phyloP scores from a whole-genome alignment of 2,329 filamentous ascomycete species.

The Pyricularia sp. region DNA sequence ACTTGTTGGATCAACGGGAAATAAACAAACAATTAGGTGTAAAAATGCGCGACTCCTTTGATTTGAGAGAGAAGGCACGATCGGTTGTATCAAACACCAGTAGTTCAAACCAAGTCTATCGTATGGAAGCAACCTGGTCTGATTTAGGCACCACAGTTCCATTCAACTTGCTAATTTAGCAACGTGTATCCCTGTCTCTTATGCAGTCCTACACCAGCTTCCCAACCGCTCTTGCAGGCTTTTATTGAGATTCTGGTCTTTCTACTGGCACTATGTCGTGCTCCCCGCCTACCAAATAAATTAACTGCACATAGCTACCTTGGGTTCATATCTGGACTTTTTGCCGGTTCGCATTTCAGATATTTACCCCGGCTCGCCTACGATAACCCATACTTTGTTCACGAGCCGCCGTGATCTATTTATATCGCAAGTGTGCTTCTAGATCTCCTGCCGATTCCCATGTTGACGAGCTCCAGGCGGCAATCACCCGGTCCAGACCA shows the following conservation, averaged over 20 bases:
- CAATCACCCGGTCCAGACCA: not conserved
- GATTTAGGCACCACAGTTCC: not conserved
- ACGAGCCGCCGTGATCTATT: not conserved
- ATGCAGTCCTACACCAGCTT: not conserved
- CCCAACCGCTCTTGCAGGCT: not conserved
- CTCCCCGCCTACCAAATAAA: not conserved
- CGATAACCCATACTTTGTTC: not conserved
- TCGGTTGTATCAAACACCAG: not conserved
- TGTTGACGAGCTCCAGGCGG: not conserved
- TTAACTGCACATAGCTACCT: not conserved
- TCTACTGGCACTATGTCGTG: not conserved
- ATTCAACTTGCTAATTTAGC: not conserved
- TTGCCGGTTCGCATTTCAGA: not conserved
- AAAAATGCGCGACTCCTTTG: no score
- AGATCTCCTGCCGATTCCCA: not conserved
- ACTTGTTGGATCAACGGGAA: not conserved
- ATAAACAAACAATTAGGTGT: no score
- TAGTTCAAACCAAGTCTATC: not conserved
- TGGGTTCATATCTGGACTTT: not conserved
- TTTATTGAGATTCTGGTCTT: not conserved
- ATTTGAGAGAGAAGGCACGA: no score
- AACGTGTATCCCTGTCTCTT: not conserved
- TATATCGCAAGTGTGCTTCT: not conserved
- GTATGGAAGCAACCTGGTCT: not conserved
- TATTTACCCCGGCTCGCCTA: not conserved